Base-by-base conservation (phyloP, 1,284 basidiomycete genomes). In the Pterulicium gracile region DNA sequence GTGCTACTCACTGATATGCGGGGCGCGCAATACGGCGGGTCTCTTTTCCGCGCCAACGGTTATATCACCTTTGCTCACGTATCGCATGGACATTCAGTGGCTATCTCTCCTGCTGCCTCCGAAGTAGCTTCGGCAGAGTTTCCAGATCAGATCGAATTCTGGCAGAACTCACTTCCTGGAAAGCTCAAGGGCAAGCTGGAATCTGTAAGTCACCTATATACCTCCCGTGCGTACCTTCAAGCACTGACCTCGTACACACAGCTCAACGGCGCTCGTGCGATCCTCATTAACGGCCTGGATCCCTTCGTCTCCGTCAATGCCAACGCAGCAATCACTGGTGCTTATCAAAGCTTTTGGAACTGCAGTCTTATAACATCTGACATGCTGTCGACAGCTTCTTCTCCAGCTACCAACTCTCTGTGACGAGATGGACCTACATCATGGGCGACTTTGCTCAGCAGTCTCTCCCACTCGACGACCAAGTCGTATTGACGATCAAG, bases 71-170 rank as follows among this genome's bases (percentile, higher is more conserved):
- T 34, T 15, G 10, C 27, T 10, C 12, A 34, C 60, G 65, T 49
- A 67, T 69, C 42, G 65, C n/a, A n/a, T n/a, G n/a, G n/a, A n/a
- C n/a, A n/a, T n/a, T n/a, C n/a, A n/a, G n/a, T n/a, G n/a, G n/a
- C n/a, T n/a, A n/a, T n/a, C n/a, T n/a, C 65, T 1, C 66, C 67
- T 4, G 66, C 67, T 47, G 66, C 66, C 1, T 68, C 65, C 50
- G 52, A 51, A 0, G 63, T 69, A 3, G 56, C 63, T 0, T 58
- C 58, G 4, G 59, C 55, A 2, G 65, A 66, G 51, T 69, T 69
- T 44, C 53, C 56, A 4, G 62, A 63, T 36, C 60, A 66, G 45
- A 52, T 68, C 12, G 46, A 54, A 7, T 51, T 63, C 34, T 67
- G 67, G 64, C 60, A 67, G 49, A 54, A 64, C 44, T 58, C 61